Percentiles rank a stretch among this genome's conserved stretches.
These are phyloP conservation scores for Dissophora globulifera DNA, from an alignment of 192 early-diverging fungal genomes.

Conservation along the genomic window DNA sequence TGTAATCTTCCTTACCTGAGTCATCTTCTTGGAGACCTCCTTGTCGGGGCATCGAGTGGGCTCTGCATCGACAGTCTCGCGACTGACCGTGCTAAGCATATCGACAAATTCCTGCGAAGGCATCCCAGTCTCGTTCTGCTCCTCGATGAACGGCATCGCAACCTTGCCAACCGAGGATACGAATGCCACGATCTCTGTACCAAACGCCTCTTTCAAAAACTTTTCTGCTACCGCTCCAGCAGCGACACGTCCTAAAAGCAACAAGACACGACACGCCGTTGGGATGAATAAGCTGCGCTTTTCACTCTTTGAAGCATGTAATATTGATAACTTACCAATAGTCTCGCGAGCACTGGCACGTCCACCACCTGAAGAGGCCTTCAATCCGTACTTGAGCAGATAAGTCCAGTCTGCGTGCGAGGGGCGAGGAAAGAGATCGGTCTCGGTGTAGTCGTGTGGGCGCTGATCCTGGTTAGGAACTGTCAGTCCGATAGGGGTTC, in stretches of 20 bases:
- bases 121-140: slow-evolving; percentile 55
- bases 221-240: slow-evolving; percentile 99
- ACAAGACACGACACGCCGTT: background rate
- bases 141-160: slow-evolving; percentile 73
- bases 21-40: slow-evolving; percentile 79
- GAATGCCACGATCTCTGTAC: slow-evolving; percentile 95
- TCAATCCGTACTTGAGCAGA: slow-evolving; percentile 94
- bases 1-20: slow-evolving; percentile 65
- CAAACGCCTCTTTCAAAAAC: slow-evolving; percentile 80
- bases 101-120: slow-evolving; percentile 68
- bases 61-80: slow-evolving; percentile 83
- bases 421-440: slow-evolving; percentile 94
- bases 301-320: slow-evolving; percentile 1
- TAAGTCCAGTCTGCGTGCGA: slow-evolving; percentile 99
- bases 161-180: slow-evolving; percentile 89
- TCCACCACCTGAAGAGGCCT: slow-evolving; percentile 95
- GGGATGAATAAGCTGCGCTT: too few species aligned
- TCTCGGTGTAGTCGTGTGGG: slow-evolving; percentile 96
- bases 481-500: slow-evolving; percentile 93
- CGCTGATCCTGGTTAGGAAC: slow-evolving; percentile 97
- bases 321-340: slow-evolving; percentile 67
- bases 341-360: slow-evolving; percentile 95
- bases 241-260: slow-evolving; percentile 84
- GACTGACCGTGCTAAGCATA: slow-evolving; percentile 72
- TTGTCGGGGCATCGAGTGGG: slow-evolving; percentile 91